Evolutionary conservation across 495 filamentous ascomycete genomes (phyloP).

Genomic region (Aspergillus campestris): DNA sequence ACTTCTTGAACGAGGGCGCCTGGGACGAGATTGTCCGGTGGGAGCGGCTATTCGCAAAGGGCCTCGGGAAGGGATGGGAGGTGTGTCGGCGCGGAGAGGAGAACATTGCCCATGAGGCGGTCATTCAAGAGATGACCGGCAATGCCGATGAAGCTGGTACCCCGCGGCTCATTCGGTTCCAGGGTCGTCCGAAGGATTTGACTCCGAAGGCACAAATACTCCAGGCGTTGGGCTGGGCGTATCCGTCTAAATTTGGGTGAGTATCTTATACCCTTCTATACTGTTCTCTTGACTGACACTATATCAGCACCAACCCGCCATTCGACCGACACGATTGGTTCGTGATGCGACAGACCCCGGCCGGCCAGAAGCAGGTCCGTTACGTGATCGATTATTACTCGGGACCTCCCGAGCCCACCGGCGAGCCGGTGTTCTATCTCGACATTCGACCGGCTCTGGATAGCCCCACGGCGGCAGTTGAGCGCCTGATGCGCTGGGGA

Average conservation of each 20-base stretch:
- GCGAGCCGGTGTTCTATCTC: conserved; percentile 92
- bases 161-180: conserved; percentile 75
- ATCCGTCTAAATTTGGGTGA: conserved; percentile 70
- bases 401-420: conserved; percentile 74
- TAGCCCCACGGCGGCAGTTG: conserved; percentile 65
- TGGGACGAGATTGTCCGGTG: conserved; percentile 90
- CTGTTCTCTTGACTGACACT: background rate
- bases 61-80: conserved; percentile 62
- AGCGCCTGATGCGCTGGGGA: conserved; percentile 82
- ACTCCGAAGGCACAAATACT: conserved; percentile 83
- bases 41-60: conserved; percentile 76
- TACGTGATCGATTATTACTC: conserved; percentile 99
- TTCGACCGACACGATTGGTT: conserved; percentile 99
- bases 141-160: conserved; percentile 31
- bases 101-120: conserved; percentile 34
- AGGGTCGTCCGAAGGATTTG: conserved; percentile 78
- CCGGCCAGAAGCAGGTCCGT: conserved; percentile 63
- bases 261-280: conserved; percentile 12
- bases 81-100: conserved; percentile 68
- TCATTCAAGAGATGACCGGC: conserved; percentile 30
- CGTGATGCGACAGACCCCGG: conserved; percentile 59
- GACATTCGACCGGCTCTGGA: conserved; percentile 96
- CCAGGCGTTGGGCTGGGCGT: conserved; percentile 66
- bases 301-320: conserved; percentile 64
- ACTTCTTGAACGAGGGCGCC: conserved; percentile 95